Evolutionary conservation across 371 early-diverging fungal genomes (phyloP).

Genomic region (Gilbertella persicaria): DNA sequence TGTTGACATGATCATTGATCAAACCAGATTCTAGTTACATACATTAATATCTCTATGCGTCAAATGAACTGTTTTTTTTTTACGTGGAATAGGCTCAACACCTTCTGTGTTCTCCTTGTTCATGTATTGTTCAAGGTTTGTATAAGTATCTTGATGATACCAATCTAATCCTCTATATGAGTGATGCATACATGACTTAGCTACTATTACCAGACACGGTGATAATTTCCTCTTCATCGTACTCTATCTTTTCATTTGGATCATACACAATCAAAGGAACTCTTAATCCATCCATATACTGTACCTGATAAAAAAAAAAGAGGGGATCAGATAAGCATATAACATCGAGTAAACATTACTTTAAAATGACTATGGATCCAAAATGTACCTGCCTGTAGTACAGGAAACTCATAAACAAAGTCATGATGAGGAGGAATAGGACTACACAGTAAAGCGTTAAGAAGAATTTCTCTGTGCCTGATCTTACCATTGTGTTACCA

Average conservation of each 20-base stretch:
- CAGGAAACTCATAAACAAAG: slow-evolving; percentile 63
- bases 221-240: slow-evolving; percentile 68
- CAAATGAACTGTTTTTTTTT: slow-evolving; percentile 25
- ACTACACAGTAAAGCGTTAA: slow-evolving; percentile 6
- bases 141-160: slow-evolving; percentile 54
- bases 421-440: slow-evolving; percentile 36
- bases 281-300: slow-evolving; percentile 82
- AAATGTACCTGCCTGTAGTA: slow-evolving; percentile 34
- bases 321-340: no score
- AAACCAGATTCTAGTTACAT: slow-evolving; percentile 41
- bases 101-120: slow-evolving; percentile 56
- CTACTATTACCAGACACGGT: slow-evolving; percentile 38
- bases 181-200: not conserved
- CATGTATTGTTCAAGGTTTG: slow-evolving; percentile 44
- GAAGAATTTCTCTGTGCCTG: not conserved
- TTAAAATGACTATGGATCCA: slow-evolving; percentile 37
- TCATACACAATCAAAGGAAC: slow-evolving; percentile 71
- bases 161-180: slow-evolving; percentile 45
- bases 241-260: slow-evolving; percentile 53
- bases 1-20: slow-evolving; percentile 43
- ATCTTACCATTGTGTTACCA: slow-evolving; percentile 65
- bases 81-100: slow-evolving; percentile 59
- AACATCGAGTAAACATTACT: slow-evolving; percentile 10
- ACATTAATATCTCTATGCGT: not conserved
- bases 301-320: slow-evolving; percentile 31